phyloP scores from a whole-genome alignment of 345 rosid genomes.

The Streptanthus diversifolius region DNA sequence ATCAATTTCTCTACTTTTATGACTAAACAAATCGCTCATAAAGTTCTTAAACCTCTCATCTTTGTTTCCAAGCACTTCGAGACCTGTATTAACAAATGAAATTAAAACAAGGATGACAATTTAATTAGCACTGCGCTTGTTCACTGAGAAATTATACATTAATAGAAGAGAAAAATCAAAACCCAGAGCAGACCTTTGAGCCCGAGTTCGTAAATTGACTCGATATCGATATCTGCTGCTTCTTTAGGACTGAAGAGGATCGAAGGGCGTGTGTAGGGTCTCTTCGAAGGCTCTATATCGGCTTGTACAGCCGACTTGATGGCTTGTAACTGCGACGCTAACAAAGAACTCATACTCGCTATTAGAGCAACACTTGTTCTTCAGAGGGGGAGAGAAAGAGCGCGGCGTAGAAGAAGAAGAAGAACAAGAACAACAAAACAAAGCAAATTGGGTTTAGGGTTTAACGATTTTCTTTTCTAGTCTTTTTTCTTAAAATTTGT shows the following conservation, averaged over 20 bases:
- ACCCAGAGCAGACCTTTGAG: slow-evolving; percentile 45
- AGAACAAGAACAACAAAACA: neutral
- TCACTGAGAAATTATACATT: neutral
- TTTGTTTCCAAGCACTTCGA: slow-evolving; percentile 55
- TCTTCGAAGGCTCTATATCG: slow-evolving; percentile 45
- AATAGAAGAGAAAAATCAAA: neutral
- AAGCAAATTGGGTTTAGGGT: slow-evolving; percentile 21
- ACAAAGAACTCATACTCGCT: slow-evolving; percentile 47
- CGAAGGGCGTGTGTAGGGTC: slow-evolving; percentile 40
- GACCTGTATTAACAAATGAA: slow-evolving; percentile 48
- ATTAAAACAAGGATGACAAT: neutral
- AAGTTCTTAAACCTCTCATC: slow-evolving; percentile 72
- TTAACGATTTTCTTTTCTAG: slow-evolving; percentile 2
- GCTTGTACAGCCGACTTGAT: slow-evolving; percentile 48
- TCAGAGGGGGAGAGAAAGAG: neutral
- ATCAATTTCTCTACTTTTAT: slow-evolving; percentile 69
- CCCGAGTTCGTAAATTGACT: slow-evolving; percentile 54
- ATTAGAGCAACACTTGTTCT: neutral
- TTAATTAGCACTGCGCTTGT: neutral
- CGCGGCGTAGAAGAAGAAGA: slow-evolving; percentile 20
- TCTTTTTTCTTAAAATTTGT: too few species aligned
- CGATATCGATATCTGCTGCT: slow-evolving; percentile 65
- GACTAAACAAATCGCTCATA: slow-evolving; percentile 63
- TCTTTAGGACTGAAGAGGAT: slow-evolving; percentile 37
- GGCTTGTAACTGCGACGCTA: slow-evolving; percentile 66